These are phyloP conservation scores for Porpolomopsis calyptriformis DNA, from an alignment of 768 basidiomycete species.

Conservation along the genomic window DNA sequence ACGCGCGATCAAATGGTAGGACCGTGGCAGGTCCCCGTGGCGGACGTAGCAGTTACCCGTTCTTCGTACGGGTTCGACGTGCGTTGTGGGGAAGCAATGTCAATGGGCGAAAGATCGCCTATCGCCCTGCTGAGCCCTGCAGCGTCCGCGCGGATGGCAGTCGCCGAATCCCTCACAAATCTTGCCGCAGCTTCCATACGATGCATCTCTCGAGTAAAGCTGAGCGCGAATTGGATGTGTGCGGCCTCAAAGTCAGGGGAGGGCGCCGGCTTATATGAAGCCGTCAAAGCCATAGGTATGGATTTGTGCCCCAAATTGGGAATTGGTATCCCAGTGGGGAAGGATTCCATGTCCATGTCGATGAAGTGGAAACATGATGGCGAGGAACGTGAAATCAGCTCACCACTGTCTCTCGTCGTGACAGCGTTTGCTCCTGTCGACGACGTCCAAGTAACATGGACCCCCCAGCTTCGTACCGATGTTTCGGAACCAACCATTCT, in stretches of 20 bases:
- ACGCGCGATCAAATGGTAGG: slow-evolving; percentile 98
- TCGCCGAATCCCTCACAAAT: slow-evolving; percentile 90
- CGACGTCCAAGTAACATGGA: slow-evolving; percentile 80
- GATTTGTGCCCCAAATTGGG: slow-evolving; percentile 90
- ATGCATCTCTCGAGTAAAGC: slow-evolving; percentile 65
- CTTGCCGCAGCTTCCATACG: slow-evolving; percentile 71
- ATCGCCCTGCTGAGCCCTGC: slow-evolving; percentile 78
- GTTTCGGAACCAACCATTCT: slow-evolving; percentile 56
- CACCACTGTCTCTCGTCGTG: slow-evolving; percentile 87
- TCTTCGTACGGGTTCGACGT: slow-evolving; percentile 88
- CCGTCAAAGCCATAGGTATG: slow-evolving; percentile 82
- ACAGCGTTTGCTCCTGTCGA: slow-evolving; percentile 88
- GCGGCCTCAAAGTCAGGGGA: slow-evolving; percentile 85
- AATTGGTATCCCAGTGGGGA: slow-evolving; percentile 94
- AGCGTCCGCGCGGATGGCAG: slow-evolving; percentile 92
- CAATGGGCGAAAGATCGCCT: slow-evolving; percentile 95
- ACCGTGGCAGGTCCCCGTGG: slow-evolving; percentile 95
- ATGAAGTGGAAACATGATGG: slow-evolving; percentile 76
- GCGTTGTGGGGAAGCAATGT: slow-evolving; percentile 87
- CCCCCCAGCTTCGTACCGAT: slow-evolving; percentile 71
- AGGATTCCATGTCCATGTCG: slow-evolving; percentile 99
- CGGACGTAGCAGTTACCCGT: slow-evolving; percentile 95
- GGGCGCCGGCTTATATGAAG: slow-evolving; percentile 81
- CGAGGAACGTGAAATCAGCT: slow-evolving; percentile 70
- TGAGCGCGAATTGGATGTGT: slow-evolving; percentile 99